Evolutionary conservation across 2,329 filamentous ascomycete species (phyloP).

Genomic region (Phyllosticta citriasiana): DNA sequence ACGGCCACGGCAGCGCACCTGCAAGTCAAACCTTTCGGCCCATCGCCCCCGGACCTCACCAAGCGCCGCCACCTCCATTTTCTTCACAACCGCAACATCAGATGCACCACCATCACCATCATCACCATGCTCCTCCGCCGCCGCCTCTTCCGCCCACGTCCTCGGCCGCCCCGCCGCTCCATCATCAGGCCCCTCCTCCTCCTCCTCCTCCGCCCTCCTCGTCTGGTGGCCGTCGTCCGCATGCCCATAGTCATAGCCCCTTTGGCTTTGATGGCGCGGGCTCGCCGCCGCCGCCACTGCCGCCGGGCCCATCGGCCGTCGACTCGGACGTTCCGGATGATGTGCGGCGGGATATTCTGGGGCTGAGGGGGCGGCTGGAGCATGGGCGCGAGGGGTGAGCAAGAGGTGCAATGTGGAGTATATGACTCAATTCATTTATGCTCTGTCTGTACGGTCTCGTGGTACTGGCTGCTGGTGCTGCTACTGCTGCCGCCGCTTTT

Average conservation of each 20-base stretch:
- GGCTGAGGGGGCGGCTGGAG: constrained; percentile 1
- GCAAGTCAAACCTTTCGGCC: constrained; percentile 1
- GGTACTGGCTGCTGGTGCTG: no score
- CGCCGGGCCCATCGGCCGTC: neutral
- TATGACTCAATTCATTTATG: no score
- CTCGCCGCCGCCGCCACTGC: neutral
- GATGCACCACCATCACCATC: constrained; percentile 6
- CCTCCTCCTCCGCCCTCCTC: constrained; percentile 32
- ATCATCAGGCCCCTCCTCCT: constrained; percentile 33
- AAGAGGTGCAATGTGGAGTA: no score
- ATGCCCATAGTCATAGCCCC: neutral
- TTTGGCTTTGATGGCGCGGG: constrained; percentile 4
- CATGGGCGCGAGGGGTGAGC: constrained; percentile 2
- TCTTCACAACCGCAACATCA: neutral
- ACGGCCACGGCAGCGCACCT: neutral
- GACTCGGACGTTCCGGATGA: constrained; percentile 2
- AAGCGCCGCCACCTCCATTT: neutral
- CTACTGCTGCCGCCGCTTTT: no score
- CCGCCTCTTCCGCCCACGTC: constrained; percentile 2
- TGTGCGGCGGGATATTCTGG: constrained; percentile 6
- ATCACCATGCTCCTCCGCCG: constrained; percentile 1
- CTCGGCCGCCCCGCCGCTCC: neutral
- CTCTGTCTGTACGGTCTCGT: no score
- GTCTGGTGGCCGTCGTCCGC: neutral
- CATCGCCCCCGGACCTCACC: constrained; percentile 6